phyloP scores from a whole-genome alignment of 129 eudicot species.

The Escallonia herrerae region DNA sequence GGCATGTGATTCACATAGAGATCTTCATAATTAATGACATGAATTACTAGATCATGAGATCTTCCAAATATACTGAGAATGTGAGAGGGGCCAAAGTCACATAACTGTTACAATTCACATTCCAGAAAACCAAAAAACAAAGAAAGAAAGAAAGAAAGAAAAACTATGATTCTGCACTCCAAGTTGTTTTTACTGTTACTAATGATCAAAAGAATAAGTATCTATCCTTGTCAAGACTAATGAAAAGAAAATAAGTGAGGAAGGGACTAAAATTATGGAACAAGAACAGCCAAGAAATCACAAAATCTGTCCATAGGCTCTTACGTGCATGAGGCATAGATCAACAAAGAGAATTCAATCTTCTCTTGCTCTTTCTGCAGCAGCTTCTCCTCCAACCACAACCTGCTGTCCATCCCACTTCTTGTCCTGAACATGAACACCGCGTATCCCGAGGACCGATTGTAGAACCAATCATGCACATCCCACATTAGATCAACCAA shows the following conservation, averaged over 20 bases:
- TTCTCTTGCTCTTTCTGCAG: constrained; percentile 42
- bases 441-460: constrained; percentile 45
- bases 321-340: constrained; percentile 46
- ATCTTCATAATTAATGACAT: too few relatives aligned
- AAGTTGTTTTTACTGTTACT: neutral
- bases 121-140: neutral
- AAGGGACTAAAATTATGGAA: neutral
- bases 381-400: constrained; percentile 71
- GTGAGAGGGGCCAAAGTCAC: neutral
- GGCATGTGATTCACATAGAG: too few relatives aligned
- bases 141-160: too few relatives aligned
- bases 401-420: constrained; percentile 65
- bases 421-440: constrained; percentile 76
- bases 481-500: constrained; percentile 94
- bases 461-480: constrained; percentile 85
- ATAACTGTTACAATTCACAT: neutral
- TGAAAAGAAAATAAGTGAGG: neutral
- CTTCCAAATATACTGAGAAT: neutral
- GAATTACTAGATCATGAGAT: too few relatives aligned
- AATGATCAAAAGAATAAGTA: constrained; percentile 7
- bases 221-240: constrained; percentile 4
- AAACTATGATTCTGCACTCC: constrained; percentile 9
- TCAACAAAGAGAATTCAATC: constrained; percentile 52
- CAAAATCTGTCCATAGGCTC: constrained; percentile 17
- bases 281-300: neutral